Conservation (phyloP, 139 green algal genomes). For the Coelastrella sp. region DNA sequence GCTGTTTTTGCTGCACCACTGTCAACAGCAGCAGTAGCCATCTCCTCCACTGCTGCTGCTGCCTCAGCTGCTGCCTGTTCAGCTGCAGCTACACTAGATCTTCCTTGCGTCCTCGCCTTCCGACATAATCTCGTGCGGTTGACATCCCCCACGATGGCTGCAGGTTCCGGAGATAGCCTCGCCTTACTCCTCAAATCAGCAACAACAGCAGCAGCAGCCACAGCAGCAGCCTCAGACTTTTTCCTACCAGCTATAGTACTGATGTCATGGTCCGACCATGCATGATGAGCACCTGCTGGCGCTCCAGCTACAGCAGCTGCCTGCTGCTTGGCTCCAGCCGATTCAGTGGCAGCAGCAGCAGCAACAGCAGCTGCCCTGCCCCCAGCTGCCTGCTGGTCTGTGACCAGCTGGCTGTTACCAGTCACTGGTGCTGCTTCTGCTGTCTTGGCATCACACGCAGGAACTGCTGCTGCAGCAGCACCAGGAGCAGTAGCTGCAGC, state of each 20-base stretch:
- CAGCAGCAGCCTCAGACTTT: not conserved
- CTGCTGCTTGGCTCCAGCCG: not conserved
- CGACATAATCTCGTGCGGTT: too few relatives aligned
- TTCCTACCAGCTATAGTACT: not conserved
- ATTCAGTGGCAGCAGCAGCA: not conserved
- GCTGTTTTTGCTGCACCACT: too few relatives aligned
- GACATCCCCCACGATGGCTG: too few relatives aligned
- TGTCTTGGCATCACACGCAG: not conserved
- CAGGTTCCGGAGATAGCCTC: too few relatives aligned
- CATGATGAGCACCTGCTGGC: not conserved
- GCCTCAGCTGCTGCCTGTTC: not conserved
- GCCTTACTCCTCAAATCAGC: too few relatives aligned
- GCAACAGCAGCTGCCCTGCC: not conserved
- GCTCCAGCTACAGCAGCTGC: not conserved
- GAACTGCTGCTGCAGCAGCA: not conserved
- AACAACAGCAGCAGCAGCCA: not conserved
- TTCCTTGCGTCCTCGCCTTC: too few relatives aligned
- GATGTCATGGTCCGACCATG: too few relatives aligned
- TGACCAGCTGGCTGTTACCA: not conserved
- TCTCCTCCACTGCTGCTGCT: conserved; percentile 18
- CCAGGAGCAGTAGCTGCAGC: too few relatives aligned
- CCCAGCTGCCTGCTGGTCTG: not conserved
- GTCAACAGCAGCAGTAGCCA: not conserved
- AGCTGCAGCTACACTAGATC: not conserved
- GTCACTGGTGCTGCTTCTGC: not conserved